These are phyloP conservation scores for Lachnellula suecica DNA, from an alignment of 2,329 filamentous ascomycete genomes.

Conservation along the genomic window DNA sequence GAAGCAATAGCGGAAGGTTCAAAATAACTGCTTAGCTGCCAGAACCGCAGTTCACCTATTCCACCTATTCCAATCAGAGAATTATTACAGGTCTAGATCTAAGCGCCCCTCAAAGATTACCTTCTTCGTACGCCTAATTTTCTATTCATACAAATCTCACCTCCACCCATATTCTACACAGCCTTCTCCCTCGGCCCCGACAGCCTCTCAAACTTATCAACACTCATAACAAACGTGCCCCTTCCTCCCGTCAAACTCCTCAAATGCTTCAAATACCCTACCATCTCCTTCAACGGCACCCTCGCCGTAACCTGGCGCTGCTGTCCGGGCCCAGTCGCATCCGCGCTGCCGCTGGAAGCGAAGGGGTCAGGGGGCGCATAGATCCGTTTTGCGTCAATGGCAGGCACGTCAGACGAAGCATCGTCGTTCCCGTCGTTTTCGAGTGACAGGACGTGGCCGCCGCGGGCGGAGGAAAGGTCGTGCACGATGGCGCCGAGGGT, in stretches of 20 bases:
- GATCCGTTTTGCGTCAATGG: constrained; percentile 70
- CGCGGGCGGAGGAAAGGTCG: constrained; percentile 72
- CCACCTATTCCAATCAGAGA: no score
- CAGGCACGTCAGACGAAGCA: constrained; percentile 16
- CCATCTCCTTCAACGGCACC: constrained; percentile 94
- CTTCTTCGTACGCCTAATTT: neutral
- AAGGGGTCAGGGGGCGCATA: constrained; percentile 91
- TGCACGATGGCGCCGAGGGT: constrained; percentile 81
- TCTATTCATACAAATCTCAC: neutral
- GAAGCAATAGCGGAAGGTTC: no score
- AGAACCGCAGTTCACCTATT: no score
- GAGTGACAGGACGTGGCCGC: constrained; percentile 72
- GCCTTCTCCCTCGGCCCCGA: constrained; percentile 50
- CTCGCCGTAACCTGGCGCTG: constrained; percentile 74
- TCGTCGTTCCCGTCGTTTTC: constrained; percentile 37
- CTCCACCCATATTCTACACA: constrained; percentile 17
- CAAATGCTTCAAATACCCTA: constrained; percentile 87
- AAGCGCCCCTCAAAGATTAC: no score
- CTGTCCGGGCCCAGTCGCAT: constrained; percentile 46
- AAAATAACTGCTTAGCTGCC: no score
- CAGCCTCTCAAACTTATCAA: constrained; percentile 71
- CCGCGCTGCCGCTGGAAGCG: constrained; percentile 45
- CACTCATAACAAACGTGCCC: constrained; percentile 73
- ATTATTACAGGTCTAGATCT: no score
- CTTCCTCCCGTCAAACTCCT: constrained; percentile 85